These are phyloP conservation scores for Albizia julibrissin DNA, from an alignment of 306 rosid genomes.

Conservation along the genomic window DNA sequence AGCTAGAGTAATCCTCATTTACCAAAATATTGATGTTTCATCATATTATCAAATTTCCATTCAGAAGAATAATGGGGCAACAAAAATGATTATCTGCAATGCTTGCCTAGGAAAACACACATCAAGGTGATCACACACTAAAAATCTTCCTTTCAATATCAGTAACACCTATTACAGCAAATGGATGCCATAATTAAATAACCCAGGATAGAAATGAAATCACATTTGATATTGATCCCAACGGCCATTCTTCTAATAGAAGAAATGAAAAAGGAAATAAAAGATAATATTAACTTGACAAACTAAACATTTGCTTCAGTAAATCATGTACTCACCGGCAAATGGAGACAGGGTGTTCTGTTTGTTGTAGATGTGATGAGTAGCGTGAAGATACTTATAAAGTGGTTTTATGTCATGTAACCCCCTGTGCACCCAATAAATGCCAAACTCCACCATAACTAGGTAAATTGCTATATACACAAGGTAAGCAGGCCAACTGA, in stretches of 20 bases:
- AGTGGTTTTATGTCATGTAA: slow-evolving; percentile 95
- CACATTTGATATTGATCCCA: neutral
- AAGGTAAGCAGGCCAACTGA: slow-evolving; percentile 61
- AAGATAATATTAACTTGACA: neutral
- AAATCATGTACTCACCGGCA: slow-evolving; percentile 68
- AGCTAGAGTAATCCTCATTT: slow-evolving; percentile 13
- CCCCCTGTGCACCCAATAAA: slow-evolving; percentile 94
- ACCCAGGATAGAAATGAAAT: slow-evolving; percentile 8
- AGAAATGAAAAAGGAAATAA: slow-evolving; percentile 10
- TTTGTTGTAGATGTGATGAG: slow-evolving; percentile 92
- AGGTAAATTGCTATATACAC: slow-evolving; percentile 59
- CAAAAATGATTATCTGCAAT: neutral
- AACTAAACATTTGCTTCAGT: slow-evolving; percentile 17
- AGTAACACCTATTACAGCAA: slow-evolving; percentile 7
- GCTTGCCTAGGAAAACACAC: neutral
- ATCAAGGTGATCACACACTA: slow-evolving; percentile 1
- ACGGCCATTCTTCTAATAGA: neutral
- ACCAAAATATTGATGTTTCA: neutral
- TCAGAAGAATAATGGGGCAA: neutral
- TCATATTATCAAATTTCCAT: neutral
- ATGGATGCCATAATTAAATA: slow-evolving; percentile 16
- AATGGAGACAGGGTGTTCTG: slow-evolving; percentile 95
- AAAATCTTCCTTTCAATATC: slow-evolving; percentile 11
- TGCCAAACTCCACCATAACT: slow-evolving; percentile 74
- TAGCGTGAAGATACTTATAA: slow-evolving; percentile 86